Percentiles rank a stretch among this genome's conserved stretches.
Conservation (phyloP, 495 filamentous ascomycete species). For the Baudoinia panamericana region DNA sequence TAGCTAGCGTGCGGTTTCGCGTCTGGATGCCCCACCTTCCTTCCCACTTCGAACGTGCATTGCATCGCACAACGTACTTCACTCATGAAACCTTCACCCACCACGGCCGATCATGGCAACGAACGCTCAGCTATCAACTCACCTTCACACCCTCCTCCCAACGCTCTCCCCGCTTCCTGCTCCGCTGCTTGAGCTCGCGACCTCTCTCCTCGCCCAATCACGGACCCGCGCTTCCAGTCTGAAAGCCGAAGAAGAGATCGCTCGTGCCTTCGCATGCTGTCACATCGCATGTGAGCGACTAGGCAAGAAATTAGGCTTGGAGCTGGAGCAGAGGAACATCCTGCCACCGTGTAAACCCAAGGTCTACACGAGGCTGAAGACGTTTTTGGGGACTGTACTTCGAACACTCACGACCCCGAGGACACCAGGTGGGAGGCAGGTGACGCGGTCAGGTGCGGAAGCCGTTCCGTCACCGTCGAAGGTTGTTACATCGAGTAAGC, state of each 20-base stretch:
- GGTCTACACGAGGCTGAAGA: conserved; percentile 73
- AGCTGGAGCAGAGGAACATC: conserved; percentile 61
- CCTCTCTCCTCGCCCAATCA: conserved; percentile 76
- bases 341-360: conserved; percentile 71
- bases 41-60: no score
- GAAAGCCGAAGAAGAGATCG: conserved; percentile 80
- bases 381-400: conserved; percentile 63
- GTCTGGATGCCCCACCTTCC: no score
- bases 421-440: background rate
- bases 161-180: conserved; percentile 59
- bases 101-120: no score
- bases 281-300: conserved; percentile 88
- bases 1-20: no score
- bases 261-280: conserved; percentile 74
- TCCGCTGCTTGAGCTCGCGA: conserved; percentile 62
- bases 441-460: background rate
- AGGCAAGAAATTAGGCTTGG: conserved; percentile 71
- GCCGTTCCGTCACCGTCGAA: conserved; percentile 21
- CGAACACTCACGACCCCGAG: conserved; percentile 16
- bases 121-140: no score
- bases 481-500: conserved; percentile 52
- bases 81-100: no score
- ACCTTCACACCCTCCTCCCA: conserved; percentile 50
- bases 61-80: no score
- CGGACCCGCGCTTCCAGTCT: conserved; percentile 63